Percentiles rank a stretch among this genome's conserved stretches.
phyloP scores from a whole-genome alignment of 2,329 filamentous ascomycete genomes.

The Cordyceps javanica region DNA sequence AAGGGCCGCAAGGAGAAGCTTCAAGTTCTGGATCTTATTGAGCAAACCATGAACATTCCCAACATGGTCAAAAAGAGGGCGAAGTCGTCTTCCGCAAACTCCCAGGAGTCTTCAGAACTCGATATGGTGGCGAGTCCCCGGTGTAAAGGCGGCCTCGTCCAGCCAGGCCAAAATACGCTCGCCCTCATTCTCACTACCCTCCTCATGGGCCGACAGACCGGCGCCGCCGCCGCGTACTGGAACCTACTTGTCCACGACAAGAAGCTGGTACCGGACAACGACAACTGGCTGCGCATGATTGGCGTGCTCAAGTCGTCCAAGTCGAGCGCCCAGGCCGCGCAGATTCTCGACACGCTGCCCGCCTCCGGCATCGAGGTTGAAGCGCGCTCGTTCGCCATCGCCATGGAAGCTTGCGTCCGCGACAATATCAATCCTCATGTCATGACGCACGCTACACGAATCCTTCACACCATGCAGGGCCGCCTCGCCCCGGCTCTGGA shows the following conservation, averaged over 20 bases:
- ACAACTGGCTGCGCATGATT: constrained; percentile 65
- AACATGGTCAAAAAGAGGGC: constrained; percentile 31
- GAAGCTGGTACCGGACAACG: constrained; percentile 62
- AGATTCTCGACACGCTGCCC: constrained; percentile 53
- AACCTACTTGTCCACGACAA: constrained; percentile 56
- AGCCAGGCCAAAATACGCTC: constrained; percentile 53
- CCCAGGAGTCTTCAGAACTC: neutral
- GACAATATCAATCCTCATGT: constrained; percentile 71
- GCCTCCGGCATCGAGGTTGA: constrained; percentile 28
- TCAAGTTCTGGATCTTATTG: constrained; percentile 67
- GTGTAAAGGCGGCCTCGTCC: constrained; percentile 22
- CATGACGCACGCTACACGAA: constrained; percentile 55
- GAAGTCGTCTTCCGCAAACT: neutral
- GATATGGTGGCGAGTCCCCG: neutral
- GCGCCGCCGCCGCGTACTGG: constrained; percentile 73
- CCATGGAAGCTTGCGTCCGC: constrained; percentile 65
- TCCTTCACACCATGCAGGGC: constrained; percentile 58
- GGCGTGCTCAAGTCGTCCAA: constrained; percentile 59
- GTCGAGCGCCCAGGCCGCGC: constrained; percentile 55
- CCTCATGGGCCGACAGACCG: constrained; percentile 51
- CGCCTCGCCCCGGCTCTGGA: constrained; percentile 38
- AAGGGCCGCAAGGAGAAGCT: constrained; percentile 54
- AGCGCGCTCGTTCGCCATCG: constrained; percentile 59
- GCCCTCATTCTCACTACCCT: constrained; percentile 64
- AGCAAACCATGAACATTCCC: constrained; percentile 74